Evolutionary conservation across 192 early-diverging fungal species (phyloP), one percentile per base, ranked within the genome.

Genomic region (Entomortierella chlamydospora): DNA sequence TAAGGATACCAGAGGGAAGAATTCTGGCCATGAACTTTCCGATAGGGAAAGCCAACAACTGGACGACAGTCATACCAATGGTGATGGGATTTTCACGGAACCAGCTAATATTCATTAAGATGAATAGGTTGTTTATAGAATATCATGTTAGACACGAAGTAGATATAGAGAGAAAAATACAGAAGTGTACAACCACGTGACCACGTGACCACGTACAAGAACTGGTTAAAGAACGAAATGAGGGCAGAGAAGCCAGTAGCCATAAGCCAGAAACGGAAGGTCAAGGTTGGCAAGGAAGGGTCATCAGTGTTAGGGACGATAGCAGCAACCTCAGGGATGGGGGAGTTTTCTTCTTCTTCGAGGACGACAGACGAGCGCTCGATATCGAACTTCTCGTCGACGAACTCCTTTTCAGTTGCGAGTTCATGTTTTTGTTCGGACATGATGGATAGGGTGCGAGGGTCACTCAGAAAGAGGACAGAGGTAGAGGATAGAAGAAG

Each of bases 1-100:
- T n/a, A n/a, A n/a, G n/a, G 20, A 28, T 34, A 51, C 66, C 56
- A 20, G 29, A 88, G 91, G 17, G 95, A 90, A 18, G 91, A 90
- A 77, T 60, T 15, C 39, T 47, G 12, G 77, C 83, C 77, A 84
- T 57, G 64, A 68, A 74, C 25, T 58, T 45, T 18, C 84, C 84
- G 12, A 81, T 45, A 34, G 71, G 61, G 49, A 72, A 81, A 1
- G 81, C 76, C 20, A 77, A 39, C 45, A 85, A 50, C 55, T 72
- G 57, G 47, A 81, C 70, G 43, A 85, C 69, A 47, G 81, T 45
- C 1, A 62, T 64, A 0, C 13, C 13, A 50, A 72, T 71, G 39
- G 50, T 55, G 29, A 57, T 68, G 29, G 60, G 61, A 18, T 73
- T 71, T 25, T 66, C 33, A 34, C 68, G 70, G 71, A 85, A 83